Conservation (phyloP, 441 rosid genomes). For the Capsella rubella region DNA sequence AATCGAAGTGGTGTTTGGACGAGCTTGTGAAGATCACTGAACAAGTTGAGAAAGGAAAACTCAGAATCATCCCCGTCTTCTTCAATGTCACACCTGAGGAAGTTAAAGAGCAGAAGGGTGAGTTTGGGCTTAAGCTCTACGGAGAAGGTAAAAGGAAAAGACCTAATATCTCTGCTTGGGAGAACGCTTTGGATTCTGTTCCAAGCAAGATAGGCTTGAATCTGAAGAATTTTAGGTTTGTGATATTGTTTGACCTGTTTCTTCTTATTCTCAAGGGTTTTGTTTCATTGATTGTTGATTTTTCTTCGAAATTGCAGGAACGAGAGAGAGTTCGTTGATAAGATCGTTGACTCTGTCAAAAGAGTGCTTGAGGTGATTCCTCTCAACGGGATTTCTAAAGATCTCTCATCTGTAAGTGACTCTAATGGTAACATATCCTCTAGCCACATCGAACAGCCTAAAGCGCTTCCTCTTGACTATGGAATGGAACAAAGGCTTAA, state of each 20-base stretch:
- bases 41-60: neutral
- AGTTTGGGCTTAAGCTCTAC: neutral
- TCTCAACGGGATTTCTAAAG: neutral
- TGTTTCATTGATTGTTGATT: too few relatives aligned
- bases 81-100: neutral
- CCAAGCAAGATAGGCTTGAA: neutral
- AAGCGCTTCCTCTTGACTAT: neutral
- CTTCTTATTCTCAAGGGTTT: too few relatives aligned
- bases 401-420: neutral
- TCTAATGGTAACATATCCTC: neutral
- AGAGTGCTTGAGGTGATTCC: neutral
- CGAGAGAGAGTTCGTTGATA: neutral
- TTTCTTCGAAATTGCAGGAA: too few relatives aligned
- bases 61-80: neutral
- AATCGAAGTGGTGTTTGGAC: neutral
- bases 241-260: neutral
- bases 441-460: too few relatives aligned
- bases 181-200: neutral
- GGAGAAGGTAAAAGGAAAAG: neutral
- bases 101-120: neutral
- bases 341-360: neutral
- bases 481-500: neutral
- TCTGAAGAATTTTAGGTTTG: neutral
- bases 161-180: neutral
- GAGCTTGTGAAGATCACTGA: neutral